phyloP scores from a whole-genome alignment of 2,329 filamentous ascomycete genomes.

The Helotiales sp. region DNA sequence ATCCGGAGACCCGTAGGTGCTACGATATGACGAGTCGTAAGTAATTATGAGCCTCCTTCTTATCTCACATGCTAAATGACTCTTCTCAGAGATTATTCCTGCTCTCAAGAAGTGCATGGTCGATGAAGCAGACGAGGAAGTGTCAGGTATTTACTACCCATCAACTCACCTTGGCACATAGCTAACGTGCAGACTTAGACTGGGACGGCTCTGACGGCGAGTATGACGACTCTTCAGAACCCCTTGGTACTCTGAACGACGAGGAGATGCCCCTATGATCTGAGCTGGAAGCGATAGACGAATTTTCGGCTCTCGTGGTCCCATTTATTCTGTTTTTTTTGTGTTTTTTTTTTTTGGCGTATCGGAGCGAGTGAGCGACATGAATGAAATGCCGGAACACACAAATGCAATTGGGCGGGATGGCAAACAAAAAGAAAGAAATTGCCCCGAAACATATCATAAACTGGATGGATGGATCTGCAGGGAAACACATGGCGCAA shows the following conservation, averaged over 20 bases:
- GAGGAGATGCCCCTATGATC: slow-evolving; percentile 10
- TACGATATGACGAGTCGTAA: slow-evolving; percentile 31
- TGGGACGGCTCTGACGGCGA: slow-evolving; percentile 44
- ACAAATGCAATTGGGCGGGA: slow-evolving; percentile 11
- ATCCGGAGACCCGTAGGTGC: slow-evolving; percentile 21
- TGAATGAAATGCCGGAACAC: background rate
- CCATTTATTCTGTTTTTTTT: slow-evolving; percentile 12
- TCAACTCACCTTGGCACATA: background rate
- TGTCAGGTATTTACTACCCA: slow-evolving; percentile 43
- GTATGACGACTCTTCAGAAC: slow-evolving; percentile 57
- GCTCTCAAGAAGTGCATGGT: slow-evolving; percentile 41
- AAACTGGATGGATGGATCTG: slow-evolving; percentile 20
- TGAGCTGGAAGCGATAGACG: background rate
- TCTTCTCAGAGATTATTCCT: slow-evolving; percentile 36
- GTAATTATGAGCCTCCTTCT: slow-evolving; percentile 12
- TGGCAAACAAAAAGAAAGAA: slow-evolving; percentile 10
- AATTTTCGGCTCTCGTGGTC: slow-evolving; percentile 16
- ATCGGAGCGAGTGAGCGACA: slow-evolving; percentile 8
- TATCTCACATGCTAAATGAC: slow-evolving; percentile 20
- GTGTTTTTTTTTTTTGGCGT: slow-evolving; percentile 22
- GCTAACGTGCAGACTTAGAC: slow-evolving; percentile 31
- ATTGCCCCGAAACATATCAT: slow-evolving; percentile 10
- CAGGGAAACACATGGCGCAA: slow-evolving; percentile 16
- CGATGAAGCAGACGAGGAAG: slow-evolving; percentile 46
- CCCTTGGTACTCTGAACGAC: slow-evolving; percentile 53